These are phyloP conservation scores for Hyaloperonospora brassicae DNA, from an alignment of 352 stramenopile species.

Conservation along the genomic window DNA sequence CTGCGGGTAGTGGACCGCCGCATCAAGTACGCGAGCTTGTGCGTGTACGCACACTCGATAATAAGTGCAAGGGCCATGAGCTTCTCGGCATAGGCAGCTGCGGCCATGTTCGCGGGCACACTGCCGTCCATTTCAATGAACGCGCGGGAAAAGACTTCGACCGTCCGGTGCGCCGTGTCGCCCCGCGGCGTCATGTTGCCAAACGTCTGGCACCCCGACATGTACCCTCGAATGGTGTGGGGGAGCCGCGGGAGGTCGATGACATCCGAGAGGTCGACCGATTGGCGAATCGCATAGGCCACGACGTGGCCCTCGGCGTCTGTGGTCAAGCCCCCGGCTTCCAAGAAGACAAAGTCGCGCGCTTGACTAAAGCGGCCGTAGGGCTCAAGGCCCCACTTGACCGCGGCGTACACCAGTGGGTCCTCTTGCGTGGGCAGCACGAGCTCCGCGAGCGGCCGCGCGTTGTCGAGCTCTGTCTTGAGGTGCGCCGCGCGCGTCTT, in stretches of 20 bases:
- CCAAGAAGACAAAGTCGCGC: constrained; percentile 46
- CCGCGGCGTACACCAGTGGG: constrained; percentile 36
- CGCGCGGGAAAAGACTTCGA: constrained; percentile 37
- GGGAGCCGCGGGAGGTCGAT: constrained; percentile 24
- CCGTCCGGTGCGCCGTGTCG: constrained; percentile 22
- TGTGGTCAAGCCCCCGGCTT: constrained; percentile 32
- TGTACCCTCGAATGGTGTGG: constrained; percentile 25
- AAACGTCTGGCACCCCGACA: constrained; percentile 36
- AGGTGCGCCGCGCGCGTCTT: constrained; percentile 36
- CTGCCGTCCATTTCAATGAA: constrained; percentile 32
- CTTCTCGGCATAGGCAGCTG: constrained; percentile 24
- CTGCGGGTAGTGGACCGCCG: too few species aligned
- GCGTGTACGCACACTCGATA: too few species aligned
- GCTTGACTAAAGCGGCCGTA: constrained; percentile 33
- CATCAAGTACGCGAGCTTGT: too few species aligned
- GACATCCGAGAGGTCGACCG: constrained; percentile 23
- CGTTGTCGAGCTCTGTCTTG: constrained; percentile 30
- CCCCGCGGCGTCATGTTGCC: constrained; percentile 15
- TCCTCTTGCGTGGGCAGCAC: constrained; percentile 24
- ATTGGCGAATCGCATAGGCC: constrained; percentile 32
- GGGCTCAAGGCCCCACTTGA: constrained; percentile 39
- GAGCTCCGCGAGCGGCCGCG: constrained; percentile 31
- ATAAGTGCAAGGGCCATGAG: constrained; percentile 17
- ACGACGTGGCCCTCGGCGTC: constrained; percentile 26
- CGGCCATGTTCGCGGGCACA: constrained; percentile 28